Conservation (phyloP, 116 monocot species). For the Zostera marina region DNA sequence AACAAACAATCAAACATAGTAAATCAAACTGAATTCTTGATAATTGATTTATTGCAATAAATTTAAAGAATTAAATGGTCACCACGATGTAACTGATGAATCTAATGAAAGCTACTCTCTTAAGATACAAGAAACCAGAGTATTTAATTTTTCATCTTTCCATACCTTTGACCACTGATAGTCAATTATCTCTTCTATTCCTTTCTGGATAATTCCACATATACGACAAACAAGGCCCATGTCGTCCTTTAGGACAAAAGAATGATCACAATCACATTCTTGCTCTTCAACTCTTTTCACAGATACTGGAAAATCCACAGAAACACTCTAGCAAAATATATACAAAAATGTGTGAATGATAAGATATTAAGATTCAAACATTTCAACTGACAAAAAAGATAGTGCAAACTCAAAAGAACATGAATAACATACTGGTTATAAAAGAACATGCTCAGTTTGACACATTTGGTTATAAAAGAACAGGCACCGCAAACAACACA, state of each 20-base stretch:
- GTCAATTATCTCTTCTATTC: slow-evolving; percentile 79
- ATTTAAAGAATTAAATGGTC: no score
- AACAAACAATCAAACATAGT: no score
- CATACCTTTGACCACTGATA: slow-evolving; percentile 75
- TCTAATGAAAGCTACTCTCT: no score
- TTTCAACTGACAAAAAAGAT: background rate
- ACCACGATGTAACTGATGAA: no score
- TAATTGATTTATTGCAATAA: no score
- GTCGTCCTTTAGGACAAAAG: slow-evolving; percentile 63
- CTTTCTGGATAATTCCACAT: slow-evolving; percentile 67
- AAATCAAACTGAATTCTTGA: no score
- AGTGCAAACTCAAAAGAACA: background rate
- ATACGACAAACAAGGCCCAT: slow-evolving; percentile 71
- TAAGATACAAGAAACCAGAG: background rate
- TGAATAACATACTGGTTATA: background rate
- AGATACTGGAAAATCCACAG: background rate
- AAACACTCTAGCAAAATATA: slow-evolving; percentile 2
- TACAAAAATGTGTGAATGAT: background rate
- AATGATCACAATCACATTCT: slow-evolving; percentile 64
- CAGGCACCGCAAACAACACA: no score
- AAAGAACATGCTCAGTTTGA: background rate
- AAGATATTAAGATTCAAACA: background rate
- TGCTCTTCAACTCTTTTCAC: slow-evolving; percentile 24
- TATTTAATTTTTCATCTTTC: background rate
- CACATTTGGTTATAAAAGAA: no score